Percentiles rank a stretch among this genome's conserved stretches.
These are phyloP conservation scores for Apostasia ramifera DNA, from an alignment of 106 monocot species.

Conservation along the genomic window DNA sequence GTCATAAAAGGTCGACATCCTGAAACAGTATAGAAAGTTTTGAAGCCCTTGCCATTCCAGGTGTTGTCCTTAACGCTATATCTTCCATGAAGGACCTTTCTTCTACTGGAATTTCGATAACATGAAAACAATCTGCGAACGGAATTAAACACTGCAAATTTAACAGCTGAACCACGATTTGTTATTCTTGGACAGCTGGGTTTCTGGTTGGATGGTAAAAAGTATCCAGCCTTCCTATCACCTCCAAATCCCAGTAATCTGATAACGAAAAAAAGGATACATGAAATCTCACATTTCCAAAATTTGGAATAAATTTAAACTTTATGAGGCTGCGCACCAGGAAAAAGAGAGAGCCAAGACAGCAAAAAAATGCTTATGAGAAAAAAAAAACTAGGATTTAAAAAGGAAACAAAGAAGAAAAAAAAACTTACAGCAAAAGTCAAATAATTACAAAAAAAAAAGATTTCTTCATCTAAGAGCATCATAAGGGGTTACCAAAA, in stretches of 20 bases:
- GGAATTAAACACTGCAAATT: slow-evolving; percentile 13
- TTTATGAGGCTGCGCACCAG: too few relatives aligned
- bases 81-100: not conserved
- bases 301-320: not conserved
- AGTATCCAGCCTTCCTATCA: slow-evolving; percentile 18
- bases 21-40: slow-evolving; percentile 13
- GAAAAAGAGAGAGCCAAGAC: too few relatives aligned
- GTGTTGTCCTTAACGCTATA: not conserved
- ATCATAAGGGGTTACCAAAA: not conserved
- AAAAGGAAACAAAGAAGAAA: not conserved
- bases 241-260: slow-evolving; percentile 34
- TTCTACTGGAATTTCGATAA: slow-evolving; percentile 16
- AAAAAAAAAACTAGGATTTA: too few relatives aligned
- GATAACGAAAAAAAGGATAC: not conserved
- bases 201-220: slow-evolving; percentile 25
- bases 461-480: not conserved
- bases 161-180: slow-evolving; percentile 23
- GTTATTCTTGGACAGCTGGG: slow-evolving; percentile 13
- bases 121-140: slow-evolving; percentile 26
- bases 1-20: not conserved
- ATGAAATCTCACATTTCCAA: not conserved
- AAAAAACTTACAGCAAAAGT: not conserved
- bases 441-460: not conserved
- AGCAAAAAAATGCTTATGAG: too few relatives aligned
- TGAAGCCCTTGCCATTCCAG: slow-evolving; percentile 4